These are phyloP conservation scores for Citrus inodora DNA, from an alignment of 345 rosid species.

Conservation along the genomic window DNA sequence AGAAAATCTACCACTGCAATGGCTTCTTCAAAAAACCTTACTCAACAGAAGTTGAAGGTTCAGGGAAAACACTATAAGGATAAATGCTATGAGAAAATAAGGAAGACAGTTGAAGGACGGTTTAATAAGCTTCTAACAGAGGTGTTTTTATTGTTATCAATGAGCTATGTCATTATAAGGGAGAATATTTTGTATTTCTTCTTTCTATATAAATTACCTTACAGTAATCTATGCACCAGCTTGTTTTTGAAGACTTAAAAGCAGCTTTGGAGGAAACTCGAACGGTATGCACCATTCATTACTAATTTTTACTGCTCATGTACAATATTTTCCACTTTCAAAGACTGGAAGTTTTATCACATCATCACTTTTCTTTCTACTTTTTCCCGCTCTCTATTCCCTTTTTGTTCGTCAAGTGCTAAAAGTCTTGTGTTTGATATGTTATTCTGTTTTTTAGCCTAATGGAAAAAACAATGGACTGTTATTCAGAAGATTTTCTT, in stretches of 20 bases:
- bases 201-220: slow-evolving; percentile 17
- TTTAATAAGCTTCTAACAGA: slow-evolving; percentile 82
- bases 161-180: not conserved
- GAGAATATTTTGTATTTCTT: slow-evolving; percentile 11
- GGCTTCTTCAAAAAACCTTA: slow-evolving; percentile 58
- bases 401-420: not conserved
- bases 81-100: slow-evolving; percentile 91
- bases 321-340: not conserved
- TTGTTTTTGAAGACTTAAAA: slow-evolving; percentile 84
- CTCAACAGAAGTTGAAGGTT: slow-evolving; percentile 70
- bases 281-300: slow-evolving; percentile 43
- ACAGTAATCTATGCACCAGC: slow-evolving; percentile 45
- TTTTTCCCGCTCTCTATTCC: not conserved
- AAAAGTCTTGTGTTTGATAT: not conserved
- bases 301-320: slow-evolving; percentile 3
- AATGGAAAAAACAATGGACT: not conserved
- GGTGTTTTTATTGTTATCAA: slow-evolving; percentile 23
- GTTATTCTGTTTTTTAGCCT: not conserved
- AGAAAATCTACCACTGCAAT: slow-evolving; percentile 59
- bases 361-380: not conserved
- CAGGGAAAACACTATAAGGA: slow-evolving; percentile 95
- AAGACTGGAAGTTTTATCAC: not conserved
- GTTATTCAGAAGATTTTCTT: not conserved
- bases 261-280: slow-evolving; percentile 98
- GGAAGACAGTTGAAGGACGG: slow-evolving; percentile 85